These are phyloP conservation scores for Talaromyces sp. DNA, from an alignment of 2,329 filamentous ascomycete genomes.

Conservation along the genomic window DNA sequence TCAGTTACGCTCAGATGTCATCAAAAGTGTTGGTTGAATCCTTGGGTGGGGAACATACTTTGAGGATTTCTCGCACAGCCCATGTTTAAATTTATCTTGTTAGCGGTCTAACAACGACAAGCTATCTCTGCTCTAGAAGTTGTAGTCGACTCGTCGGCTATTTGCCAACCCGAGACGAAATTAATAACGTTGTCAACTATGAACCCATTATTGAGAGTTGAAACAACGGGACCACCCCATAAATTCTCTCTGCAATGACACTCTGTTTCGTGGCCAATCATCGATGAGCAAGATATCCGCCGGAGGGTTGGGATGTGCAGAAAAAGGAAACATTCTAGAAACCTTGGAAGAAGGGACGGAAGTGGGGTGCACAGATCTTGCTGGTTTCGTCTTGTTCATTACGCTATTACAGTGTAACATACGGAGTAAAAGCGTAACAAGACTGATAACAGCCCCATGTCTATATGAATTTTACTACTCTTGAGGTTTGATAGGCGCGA, in stretches of 20 bases:
- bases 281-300: not conserved
- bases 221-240: not conserved
- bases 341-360: not conserved
- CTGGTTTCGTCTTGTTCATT: not conserved
- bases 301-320: not conserved
- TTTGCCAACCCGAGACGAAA: not conserved
- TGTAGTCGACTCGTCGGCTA: not conserved
- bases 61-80: not conserved
- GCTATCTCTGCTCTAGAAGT: not conserved
- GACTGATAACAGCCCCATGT: not conserved
- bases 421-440: not conserved
- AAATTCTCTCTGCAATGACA: not conserved
- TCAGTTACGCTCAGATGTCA: not conserved
- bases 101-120: not conserved
- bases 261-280: not conserved
- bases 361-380: not conserved
- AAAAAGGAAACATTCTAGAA: slow-evolving; percentile 5
- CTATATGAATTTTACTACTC: not conserved
- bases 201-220: not conserved
- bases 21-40: not conserved
- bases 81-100: slow-evolving; percentile 3
- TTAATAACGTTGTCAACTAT: not conserved
- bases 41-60: not conserved
- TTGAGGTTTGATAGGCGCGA: not conserved
- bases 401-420: not conserved